Evolutionary conservation across 352 stramenopile genomes (phyloP), one percentile per base, ranked within the genome.

Genomic region (Phytophthora colocasiae): DNA sequence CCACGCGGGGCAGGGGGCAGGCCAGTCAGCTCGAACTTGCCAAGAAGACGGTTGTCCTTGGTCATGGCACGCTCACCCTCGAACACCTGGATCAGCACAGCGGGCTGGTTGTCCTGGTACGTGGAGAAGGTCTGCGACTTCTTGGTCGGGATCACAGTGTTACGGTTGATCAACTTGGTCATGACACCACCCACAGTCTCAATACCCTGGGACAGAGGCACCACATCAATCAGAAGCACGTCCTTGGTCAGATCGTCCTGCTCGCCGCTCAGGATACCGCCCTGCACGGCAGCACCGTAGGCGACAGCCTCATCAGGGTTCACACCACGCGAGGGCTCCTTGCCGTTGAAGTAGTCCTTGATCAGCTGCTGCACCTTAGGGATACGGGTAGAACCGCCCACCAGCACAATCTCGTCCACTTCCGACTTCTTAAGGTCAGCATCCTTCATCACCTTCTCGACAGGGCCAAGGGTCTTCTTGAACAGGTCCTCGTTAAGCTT

Each of bases 1-100:
- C 98, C 98, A 86, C 98, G 96, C 46, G 97, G 98, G 51, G 97
- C 97, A 65, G 98, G 98, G 34, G 97, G 98, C 69, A 99, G 96
- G 63, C 97, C 97, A 39, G 85, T 98, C 9, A 99, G 89, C 73
- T 99, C 97, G 74, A 99, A 99, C 84, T 99, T 98, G 83, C 98
- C 98, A 55, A 99, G 89, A 46, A 98, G 75, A 81, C 98, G 96
- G 90, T 99, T 99, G 86, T 99, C 96, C 83, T 99, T 99, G 55
- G 96, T 99, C 97, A 99, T 99, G 45, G 96, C 87, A 82, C 98
- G 94, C 73, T 99, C 98, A 70, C 98, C 98, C 83, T 99, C 97
- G 69, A 97, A 99, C 31, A 99, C 97, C 69, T 92, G 82, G 73
- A 92, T 92, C 48, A 87, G 59, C 66, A 95, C 80, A 51, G 77